Base-by-base conservation (phyloP, 2,329 filamentous ascomycete species). In the Colletotrichum aenigma region DNA sequence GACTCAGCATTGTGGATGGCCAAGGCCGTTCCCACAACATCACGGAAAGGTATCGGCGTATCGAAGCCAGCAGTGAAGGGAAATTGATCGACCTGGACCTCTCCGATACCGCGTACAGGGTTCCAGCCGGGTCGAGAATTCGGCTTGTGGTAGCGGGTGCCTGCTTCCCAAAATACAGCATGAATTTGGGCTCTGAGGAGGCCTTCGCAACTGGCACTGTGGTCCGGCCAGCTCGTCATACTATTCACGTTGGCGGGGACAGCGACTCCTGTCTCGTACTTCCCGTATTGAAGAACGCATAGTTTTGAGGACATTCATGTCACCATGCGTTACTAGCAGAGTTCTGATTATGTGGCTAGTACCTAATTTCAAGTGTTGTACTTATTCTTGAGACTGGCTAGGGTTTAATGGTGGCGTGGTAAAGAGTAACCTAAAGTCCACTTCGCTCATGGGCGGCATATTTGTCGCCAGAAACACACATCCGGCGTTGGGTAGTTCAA, bases 121-220 rank as follows among this genome's bases (percentile, higher is more conserved):
- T 79, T 43, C 60, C 75, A 2, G 77, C 75, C 18, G 79, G 79
- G 2, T 77, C 77, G n/a, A 48, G 64, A 4, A 77, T 81, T 21
- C 61, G 81, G 36, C 32, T 82, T 10, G 32, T 80, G 3, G 61
- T 81, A 26, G 79, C 80, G 0, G 80, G 80, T 10, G 80, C 77
- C 2, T 77, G 70, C 6, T 79, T 79, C 34, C 80, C 79, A 6
- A 65, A 69, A 13, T 78, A 75, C 18, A 48, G 69, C 2, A 66
- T 70, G 12, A 80, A 80, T 38, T 56, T 79, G 9, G 79, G 80
- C 13, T 76, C 77, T 0, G 79, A 73, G 2, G 79, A 80, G 67
- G 71, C 69, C 16, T 74, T 71, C n/a, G 78, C 61, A 1, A 78
- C 77, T 0, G 78, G 74, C 1, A 78, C 70, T 7, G 62, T 52